Evolutionary conservation across 495 filamentous ascomycete species (phyloP).

Genomic region (Astrocystis sublimbata): DNA sequence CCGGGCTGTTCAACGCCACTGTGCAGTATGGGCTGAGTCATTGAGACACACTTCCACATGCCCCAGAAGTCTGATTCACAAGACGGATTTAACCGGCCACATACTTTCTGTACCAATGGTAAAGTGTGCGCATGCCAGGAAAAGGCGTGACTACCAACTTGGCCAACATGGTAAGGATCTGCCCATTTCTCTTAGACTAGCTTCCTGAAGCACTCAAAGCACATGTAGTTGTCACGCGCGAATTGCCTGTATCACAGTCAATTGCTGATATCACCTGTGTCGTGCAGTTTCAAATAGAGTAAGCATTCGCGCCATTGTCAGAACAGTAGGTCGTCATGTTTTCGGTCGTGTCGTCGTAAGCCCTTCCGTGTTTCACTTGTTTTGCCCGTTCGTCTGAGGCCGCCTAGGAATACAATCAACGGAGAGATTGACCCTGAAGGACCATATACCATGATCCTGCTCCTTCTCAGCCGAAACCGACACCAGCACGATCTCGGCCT

Average conservation of each 20-base stretch:
- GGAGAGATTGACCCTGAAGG: not conserved
- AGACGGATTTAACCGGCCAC: no score
- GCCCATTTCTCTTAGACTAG: not conserved
- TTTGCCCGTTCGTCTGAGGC: not conserved
- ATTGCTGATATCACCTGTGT: no score
- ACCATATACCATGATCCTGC: not conserved
- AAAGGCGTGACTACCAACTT: not conserved
- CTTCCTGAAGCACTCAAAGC: no score
- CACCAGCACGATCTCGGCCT: not conserved
- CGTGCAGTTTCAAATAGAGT: no score
- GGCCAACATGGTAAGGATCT: not conserved
- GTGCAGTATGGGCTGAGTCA: not conserved
- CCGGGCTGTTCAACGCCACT: not conserved
- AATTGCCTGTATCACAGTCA: no score
- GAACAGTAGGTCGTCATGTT: no score
- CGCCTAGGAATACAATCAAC: slow-evolving; percentile 1
- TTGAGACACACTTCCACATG: no score
- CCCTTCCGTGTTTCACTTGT: not conserved
- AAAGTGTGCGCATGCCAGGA: slow-evolving; percentile 2
- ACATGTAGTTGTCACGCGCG: no score
- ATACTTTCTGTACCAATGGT: no score
- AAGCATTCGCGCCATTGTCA: not conserved
- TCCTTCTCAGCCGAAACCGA: slow-evolving; percentile 3
- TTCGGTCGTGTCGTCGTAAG: no score
- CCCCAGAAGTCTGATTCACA: no score